Evolutionary conservation across 1,139 yeast species (phyloP), one percentile per base, ranked within the genome.

Genomic region (Candida sojae): DNA sequence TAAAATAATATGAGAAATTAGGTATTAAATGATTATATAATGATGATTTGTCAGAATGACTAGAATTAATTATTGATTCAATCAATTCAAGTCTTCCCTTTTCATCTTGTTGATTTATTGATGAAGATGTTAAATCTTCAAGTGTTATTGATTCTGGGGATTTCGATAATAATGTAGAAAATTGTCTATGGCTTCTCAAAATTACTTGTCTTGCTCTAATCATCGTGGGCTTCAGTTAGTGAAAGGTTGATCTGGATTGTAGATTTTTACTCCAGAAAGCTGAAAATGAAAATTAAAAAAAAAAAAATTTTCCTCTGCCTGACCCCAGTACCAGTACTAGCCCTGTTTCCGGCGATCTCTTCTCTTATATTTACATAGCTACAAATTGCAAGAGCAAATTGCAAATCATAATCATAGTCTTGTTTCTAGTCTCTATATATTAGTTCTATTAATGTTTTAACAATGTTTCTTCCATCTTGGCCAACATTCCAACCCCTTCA

Each of bases 401-500:
- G 11, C 6, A 35, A 23, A 17, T 17, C 8, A 7, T 17, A 17
- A 17, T 17, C 39, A 36, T 36, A 6, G 23, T 30, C 25, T 25
- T 36, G 9, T 12, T 7, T 21, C 17, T 41, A 31, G 30, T 25
- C 31, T 33, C 29, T 21, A 40, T 30, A 38, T 12, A 38, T 25
- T 3, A 3, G 17, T 17, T 31, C 34, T 31, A 38, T 28, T 44
- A 44, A 25, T 40, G 26, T 29, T 48, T 46, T 29, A 54, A 48
- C 35, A 75, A 64, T 11, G 54, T 49, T 35, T 61, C 55, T 52
- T 80, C 85, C 69, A 77, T 78, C 46, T 68, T 65, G 25, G 83
- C 78, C 55, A 80, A 65, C 63, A 80, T 64, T 0, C 79, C 84
- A 51, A 80, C 68, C 2, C 83, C 84, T 13, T 66, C 68, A 48